phyloP scores from a whole-genome alignment of 1,284 basidiomycete species.

The Austroboletus novae-zelandiae region DNA sequence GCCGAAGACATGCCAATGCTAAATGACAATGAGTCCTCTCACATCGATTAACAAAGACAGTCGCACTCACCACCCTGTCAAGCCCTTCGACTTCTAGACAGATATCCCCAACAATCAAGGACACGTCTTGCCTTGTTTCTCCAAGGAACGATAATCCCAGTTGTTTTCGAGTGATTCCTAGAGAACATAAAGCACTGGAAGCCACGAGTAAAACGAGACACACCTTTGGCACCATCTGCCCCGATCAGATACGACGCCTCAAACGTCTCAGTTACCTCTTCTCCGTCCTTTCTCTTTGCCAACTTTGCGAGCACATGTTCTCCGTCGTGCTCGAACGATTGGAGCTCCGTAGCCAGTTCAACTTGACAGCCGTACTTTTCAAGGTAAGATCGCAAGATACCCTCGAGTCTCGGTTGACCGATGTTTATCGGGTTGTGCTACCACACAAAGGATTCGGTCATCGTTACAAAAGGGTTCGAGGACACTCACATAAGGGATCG shows the following conservation, averaged over 20 bases:
- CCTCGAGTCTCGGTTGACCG: constrained; percentile 35
- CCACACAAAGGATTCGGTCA: not conserved
- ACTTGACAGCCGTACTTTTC: constrained; percentile 25
- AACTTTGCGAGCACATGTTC: constrained; percentile 25
- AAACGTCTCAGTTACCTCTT: constrained; percentile 17
- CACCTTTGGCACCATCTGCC: constrained; percentile 39
- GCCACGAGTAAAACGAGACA: not conserved
- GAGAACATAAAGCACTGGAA: not conserved
- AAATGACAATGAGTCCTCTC: not conserved
- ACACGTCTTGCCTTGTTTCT: constrained; percentile 38
- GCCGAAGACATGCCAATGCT: constrained; percentile 35
- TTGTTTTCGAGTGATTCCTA: constrained; percentile 40
- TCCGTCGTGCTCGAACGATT: constrained; percentile 31
- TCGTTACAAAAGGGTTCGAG: constrained; percentile 19
- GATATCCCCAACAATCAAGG: constrained; percentile 42
- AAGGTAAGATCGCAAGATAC: constrained; percentile 32
- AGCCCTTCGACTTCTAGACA: constrained; percentile 30
- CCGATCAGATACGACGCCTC: constrained; percentile 36
- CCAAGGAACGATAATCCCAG: constrained; percentile 46
- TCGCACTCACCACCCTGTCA: constrained; percentile 32
- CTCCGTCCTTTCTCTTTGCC: constrained; percentile 16
- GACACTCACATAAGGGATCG: constrained; percentile 23
- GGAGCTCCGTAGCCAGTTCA: constrained; percentile 34
- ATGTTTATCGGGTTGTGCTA: constrained; percentile 20
- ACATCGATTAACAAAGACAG: not conserved